These are phyloP conservation scores for Aspergillus persii DNA, from an alignment of 2,329 filamentous ascomycete genomes.

Conservation along the genomic window DNA sequence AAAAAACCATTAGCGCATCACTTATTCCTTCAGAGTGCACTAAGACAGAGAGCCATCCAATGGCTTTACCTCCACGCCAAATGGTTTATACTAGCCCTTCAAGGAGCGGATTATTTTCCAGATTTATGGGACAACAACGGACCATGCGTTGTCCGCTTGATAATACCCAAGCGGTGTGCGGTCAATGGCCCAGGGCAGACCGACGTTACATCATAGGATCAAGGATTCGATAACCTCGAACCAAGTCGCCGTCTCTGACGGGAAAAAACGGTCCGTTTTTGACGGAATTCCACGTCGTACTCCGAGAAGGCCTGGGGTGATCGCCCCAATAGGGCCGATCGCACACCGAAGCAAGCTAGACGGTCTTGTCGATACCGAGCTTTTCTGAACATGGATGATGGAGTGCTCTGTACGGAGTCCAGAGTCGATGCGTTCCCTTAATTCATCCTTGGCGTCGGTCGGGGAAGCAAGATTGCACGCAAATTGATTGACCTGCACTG, in stretches of 20 bases:
- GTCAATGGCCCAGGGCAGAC: not conserved
- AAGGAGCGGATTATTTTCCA: not conserved
- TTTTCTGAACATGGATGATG: not conserved
- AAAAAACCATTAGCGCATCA: not conserved
- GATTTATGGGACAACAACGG: not conserved
- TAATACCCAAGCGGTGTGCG: not conserved
- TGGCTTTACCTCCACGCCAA: not conserved
- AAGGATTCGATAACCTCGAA: not conserved
- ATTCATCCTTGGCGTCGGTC: constrained; percentile 7
- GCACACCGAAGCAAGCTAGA: constrained; percentile 5
- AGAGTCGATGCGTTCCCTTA: constrained; percentile 5
- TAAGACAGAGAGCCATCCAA: not conserved
- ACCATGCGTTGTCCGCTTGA: not conserved
- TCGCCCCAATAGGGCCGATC: constrained; percentile 15
- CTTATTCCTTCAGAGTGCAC: not conserved
- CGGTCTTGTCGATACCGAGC: not conserved
- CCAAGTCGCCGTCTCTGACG: not conserved
- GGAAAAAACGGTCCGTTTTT: not conserved
- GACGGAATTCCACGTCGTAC: constrained; percentile 1
- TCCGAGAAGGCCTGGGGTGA: constrained; percentile 11
- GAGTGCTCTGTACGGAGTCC: not conserved
- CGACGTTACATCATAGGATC: not conserved
- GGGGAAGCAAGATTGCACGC: not conserved
- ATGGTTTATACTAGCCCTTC: not conserved
- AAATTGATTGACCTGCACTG: not conserved